These are phyloP conservation scores for Exsudoporus floridanus DNA, from an alignment of 1,284 basidiomycete genomes.

Conservation along the genomic window DNA sequence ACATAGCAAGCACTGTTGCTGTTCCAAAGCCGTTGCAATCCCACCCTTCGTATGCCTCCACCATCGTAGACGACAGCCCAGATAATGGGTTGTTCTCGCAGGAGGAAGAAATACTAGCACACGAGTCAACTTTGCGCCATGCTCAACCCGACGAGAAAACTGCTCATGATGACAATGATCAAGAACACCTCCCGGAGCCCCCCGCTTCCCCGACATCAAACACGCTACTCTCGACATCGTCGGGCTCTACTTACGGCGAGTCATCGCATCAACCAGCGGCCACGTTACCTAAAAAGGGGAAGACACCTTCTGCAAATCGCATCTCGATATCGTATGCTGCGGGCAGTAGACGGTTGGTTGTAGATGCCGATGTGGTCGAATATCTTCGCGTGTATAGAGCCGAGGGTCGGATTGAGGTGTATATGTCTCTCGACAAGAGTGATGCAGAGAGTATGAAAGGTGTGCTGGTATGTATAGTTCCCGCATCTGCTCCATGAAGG, in stretches of 20 bases:
- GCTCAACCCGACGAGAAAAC: constrained; percentile 14
- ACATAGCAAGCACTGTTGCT: constrained; percentile 1
- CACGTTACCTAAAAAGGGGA: constrained; percentile 25
- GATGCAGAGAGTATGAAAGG: constrained; percentile 65
- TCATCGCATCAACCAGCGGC: constrained; percentile 17
- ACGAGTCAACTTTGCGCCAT: constrained; percentile 10
- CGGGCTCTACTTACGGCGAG: constrained; percentile 45
- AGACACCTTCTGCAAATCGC: constrained; percentile 70
- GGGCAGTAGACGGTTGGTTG: constrained; percentile 80
- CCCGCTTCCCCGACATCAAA: constrained; percentile 56
- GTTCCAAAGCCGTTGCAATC: constrained; percentile 39
- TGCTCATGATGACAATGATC: constrained; percentile 31
- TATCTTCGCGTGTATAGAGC: constrained; percentile 77
- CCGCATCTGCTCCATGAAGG: background rate
- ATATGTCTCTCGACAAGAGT: constrained; percentile 57
- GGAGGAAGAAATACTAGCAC: constrained; percentile 27
- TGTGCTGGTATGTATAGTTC: constrained; percentile 57
- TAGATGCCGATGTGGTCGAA: constrained; percentile 86
- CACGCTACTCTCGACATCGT: constrained; percentile 49
- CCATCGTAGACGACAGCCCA: constrained; percentile 47
- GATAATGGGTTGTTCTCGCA: constrained; percentile 34
- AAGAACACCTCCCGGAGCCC: constrained; percentile 55
- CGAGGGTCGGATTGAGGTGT: constrained; percentile 85
- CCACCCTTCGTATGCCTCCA: constrained; percentile 46
- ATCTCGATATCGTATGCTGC: constrained; percentile 94